A percentile compares a stretch with the other conserved stretches of the same genome.
Evolutionary conservation across 2,329 filamentous ascomycete species (phyloP).

Genomic region (Tolypocladium pustulatum): DNA sequence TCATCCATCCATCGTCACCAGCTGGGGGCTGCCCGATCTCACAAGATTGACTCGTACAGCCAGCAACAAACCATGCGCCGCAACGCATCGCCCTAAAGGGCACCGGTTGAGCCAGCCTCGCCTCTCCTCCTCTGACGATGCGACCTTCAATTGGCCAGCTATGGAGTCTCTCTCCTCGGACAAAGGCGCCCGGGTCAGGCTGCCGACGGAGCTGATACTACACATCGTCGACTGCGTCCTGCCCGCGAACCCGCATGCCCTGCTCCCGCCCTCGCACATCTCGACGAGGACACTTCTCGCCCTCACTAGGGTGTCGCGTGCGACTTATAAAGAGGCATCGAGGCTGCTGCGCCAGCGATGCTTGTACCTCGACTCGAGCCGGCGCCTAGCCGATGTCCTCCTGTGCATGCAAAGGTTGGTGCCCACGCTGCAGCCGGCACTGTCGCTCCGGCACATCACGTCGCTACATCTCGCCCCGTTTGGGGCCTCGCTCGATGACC

Average conservation of each 20-base stretch:
- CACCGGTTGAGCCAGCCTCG: background rate
- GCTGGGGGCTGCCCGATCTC: background rate
- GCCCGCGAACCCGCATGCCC: constrained; percentile 15
- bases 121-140: constrained; percentile 1
- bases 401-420: constrained; percentile 21
- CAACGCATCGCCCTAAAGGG: background rate
- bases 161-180: constrained; percentile 5
- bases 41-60: background rate
- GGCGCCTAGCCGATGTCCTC: constrained; percentile 22
- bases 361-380: constrained; percentile 29
- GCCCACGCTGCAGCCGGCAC: constrained; percentile 15
- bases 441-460: constrained; percentile 23
- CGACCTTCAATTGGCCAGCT: constrained; percentile 1
- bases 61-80: background rate
- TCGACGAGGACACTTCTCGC: constrained; percentile 32
- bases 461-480: constrained; percentile 32
- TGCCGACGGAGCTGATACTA: constrained; percentile 24
- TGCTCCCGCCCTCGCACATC: constrained; percentile 26
- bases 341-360: constrained; percentile 33
- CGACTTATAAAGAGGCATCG: constrained; percentile 28
- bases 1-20: background rate
- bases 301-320: constrained; percentile 30
- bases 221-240: constrained; percentile 24
- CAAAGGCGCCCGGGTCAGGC: constrained; percentile 2
- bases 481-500: constrained; percentile 23